phyloP scores from a whole-genome alignment of 2,329 filamentous ascomycete species.

The Penicillium sp. region DNA sequence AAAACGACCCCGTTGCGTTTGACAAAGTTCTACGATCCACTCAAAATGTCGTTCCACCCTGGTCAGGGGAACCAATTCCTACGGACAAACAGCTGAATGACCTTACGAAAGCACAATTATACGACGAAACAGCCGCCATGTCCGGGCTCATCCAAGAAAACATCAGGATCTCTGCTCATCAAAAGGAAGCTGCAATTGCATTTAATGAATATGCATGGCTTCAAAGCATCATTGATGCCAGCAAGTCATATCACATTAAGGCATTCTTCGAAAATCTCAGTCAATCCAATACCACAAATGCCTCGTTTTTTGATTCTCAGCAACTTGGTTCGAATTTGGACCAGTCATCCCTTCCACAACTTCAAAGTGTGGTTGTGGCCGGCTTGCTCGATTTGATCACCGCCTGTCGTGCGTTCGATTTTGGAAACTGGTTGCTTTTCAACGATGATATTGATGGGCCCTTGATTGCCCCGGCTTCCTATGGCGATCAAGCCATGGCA shows the following conservation, averaged over 20 bases:
- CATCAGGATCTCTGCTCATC: slow-evolving; percentile 30
- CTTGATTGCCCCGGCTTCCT: slow-evolving; percentile 52
- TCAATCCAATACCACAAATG: slow-evolving; percentile 13
- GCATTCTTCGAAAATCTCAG: slow-evolving; percentile 34
- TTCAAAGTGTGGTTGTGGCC: slow-evolving; percentile 55
- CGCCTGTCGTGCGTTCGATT: slow-evolving; percentile 49
- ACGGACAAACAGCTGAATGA: slow-evolving; percentile 24
- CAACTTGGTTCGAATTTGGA: slow-evolving; percentile 20
- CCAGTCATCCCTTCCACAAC: slow-evolving; percentile 38
- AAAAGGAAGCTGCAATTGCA: slow-evolving; percentile 32
- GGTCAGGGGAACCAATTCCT: slow-evolving; percentile 29
- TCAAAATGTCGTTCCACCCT: slow-evolving; percentile 36
- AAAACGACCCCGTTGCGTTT: slow-evolving; percentile 50
- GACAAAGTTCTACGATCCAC: slow-evolving; percentile 44
- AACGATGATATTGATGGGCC: slow-evolving; percentile 59
- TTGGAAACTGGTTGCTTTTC: slow-evolving; percentile 60
- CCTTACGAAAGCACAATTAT: slow-evolving; percentile 33
- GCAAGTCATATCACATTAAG: slow-evolving; percentile 39
- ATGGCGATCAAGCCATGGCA: slow-evolving; percentile 53
- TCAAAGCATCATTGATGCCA: slow-evolving; percentile 40
- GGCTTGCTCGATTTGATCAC: slow-evolving; percentile 57
- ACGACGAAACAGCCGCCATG: slow-evolving; percentile 39
- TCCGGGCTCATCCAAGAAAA: slow-evolving; percentile 39
- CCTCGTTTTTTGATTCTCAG: slow-evolving; percentile 24
- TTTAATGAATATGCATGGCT: slow-evolving; percentile 37